phyloP scores from a whole-genome alignment of 192 early-diverging fungal genomes.

The Obelidium mucronatum region DNA sequence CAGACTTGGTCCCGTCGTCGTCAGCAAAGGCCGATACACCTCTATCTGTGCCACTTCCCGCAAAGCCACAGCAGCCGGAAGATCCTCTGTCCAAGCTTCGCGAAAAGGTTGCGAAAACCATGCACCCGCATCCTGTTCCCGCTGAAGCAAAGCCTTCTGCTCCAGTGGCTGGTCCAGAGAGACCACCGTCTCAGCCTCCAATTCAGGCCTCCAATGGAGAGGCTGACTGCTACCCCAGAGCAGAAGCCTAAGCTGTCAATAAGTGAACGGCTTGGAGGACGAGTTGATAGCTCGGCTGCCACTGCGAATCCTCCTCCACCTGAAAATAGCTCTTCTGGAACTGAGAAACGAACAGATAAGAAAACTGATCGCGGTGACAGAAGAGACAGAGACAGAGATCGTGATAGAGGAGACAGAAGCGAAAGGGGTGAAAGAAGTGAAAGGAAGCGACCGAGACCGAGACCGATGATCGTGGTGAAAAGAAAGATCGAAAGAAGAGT shows the following conservation, averaged over 20 bases:
- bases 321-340: neutral
- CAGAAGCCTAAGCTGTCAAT: neutral
- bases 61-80: neutral
- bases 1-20: neutral
- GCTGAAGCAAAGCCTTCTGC: neutral
- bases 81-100: conserved; percentile 10
- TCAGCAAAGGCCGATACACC: neutral
- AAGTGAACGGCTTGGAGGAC: neutral
- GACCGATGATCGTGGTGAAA: conserved; percentile 14
- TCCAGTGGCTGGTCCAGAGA: neutral
- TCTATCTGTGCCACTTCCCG: neutral
- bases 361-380: conserved; percentile 5
- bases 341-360: neutral
- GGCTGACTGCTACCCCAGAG: no score
- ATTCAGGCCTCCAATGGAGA: neutral
- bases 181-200: neutral
- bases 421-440: conserved; percentile 32
- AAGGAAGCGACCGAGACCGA: conserved; percentile 16
- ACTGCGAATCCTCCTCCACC: neutral
- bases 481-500: conserved; percentile 5
- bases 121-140: neutral
- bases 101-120: conserved; percentile 4
- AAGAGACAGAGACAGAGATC: conserved; percentile 31
- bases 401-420: neutral
- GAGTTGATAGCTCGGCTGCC: no score